Conservation (phyloP, 2,329 filamentous ascomycete species). For the Penicillium sp. region DNA sequence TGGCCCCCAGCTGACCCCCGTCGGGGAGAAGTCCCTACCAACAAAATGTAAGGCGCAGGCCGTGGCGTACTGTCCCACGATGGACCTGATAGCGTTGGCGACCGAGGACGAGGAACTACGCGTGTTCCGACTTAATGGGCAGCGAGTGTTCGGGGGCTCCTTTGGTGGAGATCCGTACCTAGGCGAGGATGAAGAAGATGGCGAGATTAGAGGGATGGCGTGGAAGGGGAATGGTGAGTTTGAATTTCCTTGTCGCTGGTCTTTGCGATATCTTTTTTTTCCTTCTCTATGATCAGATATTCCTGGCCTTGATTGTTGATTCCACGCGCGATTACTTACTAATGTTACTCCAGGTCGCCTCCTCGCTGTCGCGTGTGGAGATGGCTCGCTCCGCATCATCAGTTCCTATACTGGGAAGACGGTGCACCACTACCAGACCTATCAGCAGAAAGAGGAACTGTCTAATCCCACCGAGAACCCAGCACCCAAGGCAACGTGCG, state of each 20-base stretch:
- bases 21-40: conserved; percentile 43
- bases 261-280: not conserved
- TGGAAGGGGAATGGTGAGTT: conserved; percentile 69
- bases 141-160: conserved; percentile 60
- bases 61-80: conserved; percentile 75
- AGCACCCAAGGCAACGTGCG: conserved; percentile 42
- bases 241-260: conserved; percentile 1
- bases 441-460: conserved; percentile 19
- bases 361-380: conserved; percentile 79
- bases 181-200: conserved; percentile 44
- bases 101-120: conserved; percentile 67
- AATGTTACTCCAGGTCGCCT: conserved; percentile 52
- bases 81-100: conserved; percentile 76
- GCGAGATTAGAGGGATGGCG: conserved; percentile 48
- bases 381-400: conserved; percentile 74
- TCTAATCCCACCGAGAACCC: not conserved
- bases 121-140: conserved; percentile 76
- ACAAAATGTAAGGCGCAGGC: conserved; percentile 48
- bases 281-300: not conserved
- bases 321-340: not conserved
- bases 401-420: conserved; percentile 79
- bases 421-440: conserved; percentile 64
- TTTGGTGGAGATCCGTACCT: conserved; percentile 42
- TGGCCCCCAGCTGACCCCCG: conserved; percentile 38
- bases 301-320: not conserved